These are phyloP conservation scores for Dictyostelium capitatum DNA, from an alignment of 78 protist genomes.

Conservation along the genomic window DNA sequence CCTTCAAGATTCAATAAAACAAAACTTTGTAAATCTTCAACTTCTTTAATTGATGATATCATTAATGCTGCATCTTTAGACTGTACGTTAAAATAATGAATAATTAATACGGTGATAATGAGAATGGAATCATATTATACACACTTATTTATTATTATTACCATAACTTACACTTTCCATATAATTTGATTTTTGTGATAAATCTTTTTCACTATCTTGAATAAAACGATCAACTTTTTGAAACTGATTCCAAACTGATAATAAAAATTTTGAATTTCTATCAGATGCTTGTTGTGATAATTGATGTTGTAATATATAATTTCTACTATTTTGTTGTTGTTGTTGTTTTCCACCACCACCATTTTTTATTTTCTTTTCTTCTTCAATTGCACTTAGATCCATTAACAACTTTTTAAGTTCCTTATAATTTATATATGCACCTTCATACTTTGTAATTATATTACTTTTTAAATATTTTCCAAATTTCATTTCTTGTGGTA, in stretches of 20 bases:
- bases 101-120: too few relatives aligned
- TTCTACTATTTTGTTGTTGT: conserved; percentile 11
- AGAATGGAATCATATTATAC: too few relatives aligned
- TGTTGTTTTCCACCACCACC: neutral
- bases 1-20: conserved; percentile 57
- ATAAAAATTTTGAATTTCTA: conserved; percentile 42
- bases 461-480: conserved; percentile 64
- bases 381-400: conserved; percentile 21
- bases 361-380: neutral
- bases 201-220: conserved; percentile 7
- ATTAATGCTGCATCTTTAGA: conserved; percentile 45
- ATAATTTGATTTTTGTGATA: conserved; percentile 25
- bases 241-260: conserved; percentile 48
- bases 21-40: conserved; percentile 19
- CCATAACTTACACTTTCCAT: conserved; percentile 56
- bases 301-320: conserved; percentile 18
- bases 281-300: conserved; percentile 19
- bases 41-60: conserved; percentile 28
- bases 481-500: conserved; percentile 49
- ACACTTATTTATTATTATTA: neutral
- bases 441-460: conserved; percentile 26
- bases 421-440: conserved; percentile 47
- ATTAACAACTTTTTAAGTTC: conserved; percentile 43
- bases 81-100: neutral
- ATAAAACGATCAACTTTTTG: conserved; percentile 65